Evolutionary conservation across 2,329 filamentous ascomycete species (phyloP).

Genomic region (Pleomassaria siparia): DNA sequence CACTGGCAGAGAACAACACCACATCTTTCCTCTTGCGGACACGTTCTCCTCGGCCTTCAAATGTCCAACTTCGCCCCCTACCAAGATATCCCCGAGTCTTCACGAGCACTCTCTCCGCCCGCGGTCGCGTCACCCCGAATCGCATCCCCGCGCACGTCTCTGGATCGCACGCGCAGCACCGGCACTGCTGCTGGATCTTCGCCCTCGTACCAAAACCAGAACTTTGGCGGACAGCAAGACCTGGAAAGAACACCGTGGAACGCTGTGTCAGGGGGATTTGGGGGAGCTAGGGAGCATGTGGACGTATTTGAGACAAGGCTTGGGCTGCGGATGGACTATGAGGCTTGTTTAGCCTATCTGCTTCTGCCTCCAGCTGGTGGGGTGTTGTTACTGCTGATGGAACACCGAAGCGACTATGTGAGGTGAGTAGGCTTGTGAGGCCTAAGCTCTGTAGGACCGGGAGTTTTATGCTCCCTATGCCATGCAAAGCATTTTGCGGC

Average conservation of each 20-base stretch:
- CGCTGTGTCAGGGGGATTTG: conserved; percentile 21
- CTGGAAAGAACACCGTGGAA: conserved; percentile 35
- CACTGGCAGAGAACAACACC: background rate
- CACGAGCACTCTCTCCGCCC: conserved; percentile 76
- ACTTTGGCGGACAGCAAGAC: conserved; percentile 26
- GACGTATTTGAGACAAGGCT: conserved; percentile 83
- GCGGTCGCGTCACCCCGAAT: conserved; percentile 56
- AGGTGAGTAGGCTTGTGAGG: conserved; percentile 57
- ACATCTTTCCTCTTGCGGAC: background rate
- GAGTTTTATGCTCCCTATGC: no score
- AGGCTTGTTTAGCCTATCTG: conserved; percentile 88
- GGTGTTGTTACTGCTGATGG: conserved; percentile 78
- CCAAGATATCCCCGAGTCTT: conserved; percentile 86
- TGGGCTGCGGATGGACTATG: conserved; percentile 82
- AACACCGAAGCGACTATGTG: conserved; percentile 97
- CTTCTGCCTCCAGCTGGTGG: conserved; percentile 82
- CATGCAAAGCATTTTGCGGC: no score
- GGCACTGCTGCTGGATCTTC: conserved; percentile 29
- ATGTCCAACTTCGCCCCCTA: conserved; percentile 83
- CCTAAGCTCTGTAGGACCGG: no score
- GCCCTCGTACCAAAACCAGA: conserved; percentile 34
- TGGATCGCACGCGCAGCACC: conserved; percentile 36
- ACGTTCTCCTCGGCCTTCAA: conserved; percentile 3
- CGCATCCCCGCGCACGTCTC: conserved; percentile 45
- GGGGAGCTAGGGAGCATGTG: conserved; percentile 64